A percentile compares a stretch with the other conserved stretches of the same genome.
phyloP scores from a whole-genome alignment of 176 grass and related monocot genomes.

The Calamus simplicifolius region DNA sequence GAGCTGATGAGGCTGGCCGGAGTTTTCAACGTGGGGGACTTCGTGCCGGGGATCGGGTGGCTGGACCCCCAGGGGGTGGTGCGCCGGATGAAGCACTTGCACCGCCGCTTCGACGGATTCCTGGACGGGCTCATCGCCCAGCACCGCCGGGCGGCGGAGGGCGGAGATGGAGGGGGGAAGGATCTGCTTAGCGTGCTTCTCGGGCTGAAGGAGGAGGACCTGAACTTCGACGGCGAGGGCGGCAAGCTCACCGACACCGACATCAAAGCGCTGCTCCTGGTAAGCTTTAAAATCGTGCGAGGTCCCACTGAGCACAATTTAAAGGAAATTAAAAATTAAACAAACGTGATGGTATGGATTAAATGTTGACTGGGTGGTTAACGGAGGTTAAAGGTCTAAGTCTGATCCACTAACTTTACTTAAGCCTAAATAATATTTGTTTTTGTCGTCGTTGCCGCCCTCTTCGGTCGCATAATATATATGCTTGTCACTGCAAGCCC shows the following conservation, averaged over 20 bases:
- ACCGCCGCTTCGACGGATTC: constrained; percentile 37
- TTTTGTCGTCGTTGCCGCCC: too few relatives aligned
- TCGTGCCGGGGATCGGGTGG: constrained; percentile 12
- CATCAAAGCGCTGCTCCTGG: constrained; percentile 63
- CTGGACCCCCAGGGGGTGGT: constrained; percentile 10
- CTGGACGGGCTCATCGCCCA: constrained; percentile 46
- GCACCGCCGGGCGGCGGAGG: background rate
- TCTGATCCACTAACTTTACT: too few relatives aligned
- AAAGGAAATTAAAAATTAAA: too few relatives aligned
- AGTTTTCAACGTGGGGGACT: constrained; percentile 19
- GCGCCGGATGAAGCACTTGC: constrained; percentile 10
- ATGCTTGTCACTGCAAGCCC: too few relatives aligned
- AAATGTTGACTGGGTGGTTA: too few relatives aligned
- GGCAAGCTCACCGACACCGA: constrained; percentile 35
- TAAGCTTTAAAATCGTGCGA: background rate
- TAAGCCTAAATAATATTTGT: too few relatives aligned
- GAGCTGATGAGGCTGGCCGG: constrained; percentile 17
- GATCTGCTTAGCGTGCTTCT: constrained; percentile 26
- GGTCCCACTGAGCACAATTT: too few relatives aligned
- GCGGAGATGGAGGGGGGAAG: constrained; percentile 26
- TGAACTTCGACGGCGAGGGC: constrained; percentile 9
- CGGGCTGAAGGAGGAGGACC: constrained; percentile 14
- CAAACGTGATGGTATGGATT: too few relatives aligned
- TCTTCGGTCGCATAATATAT: too few relatives aligned
- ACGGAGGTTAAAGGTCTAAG: too few relatives aligned